phyloP scores from a whole-genome alignment of 768 basidiomycete species.

The Agaricus sinodeliciosus region DNA sequence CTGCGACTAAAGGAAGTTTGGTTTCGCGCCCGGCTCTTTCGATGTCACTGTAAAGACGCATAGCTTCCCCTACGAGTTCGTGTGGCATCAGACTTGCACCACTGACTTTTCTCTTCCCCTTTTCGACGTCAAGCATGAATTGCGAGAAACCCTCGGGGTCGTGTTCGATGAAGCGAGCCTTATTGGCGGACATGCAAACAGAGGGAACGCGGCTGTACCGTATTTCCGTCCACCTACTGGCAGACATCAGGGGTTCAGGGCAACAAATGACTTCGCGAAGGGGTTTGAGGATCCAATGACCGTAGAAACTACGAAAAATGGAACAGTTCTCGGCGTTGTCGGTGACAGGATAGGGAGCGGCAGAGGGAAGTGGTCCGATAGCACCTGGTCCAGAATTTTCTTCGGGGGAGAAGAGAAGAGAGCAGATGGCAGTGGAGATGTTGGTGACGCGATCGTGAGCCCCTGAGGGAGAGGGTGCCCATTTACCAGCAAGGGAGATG shows the following conservation, averaged over 20 bases:
- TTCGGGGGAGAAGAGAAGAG: constrained; percentile 38
- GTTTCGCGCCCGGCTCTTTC: background rate
- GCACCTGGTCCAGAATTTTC: constrained; percentile 24
- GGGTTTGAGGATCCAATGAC: constrained; percentile 52
- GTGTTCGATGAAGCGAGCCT: constrained; percentile 44
- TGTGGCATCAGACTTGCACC: constrained; percentile 68
- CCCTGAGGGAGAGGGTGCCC: constrained; percentile 56
- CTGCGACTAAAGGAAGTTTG: constrained; percentile 19
- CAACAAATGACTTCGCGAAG: constrained; percentile 39
- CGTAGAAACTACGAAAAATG: constrained; percentile 50
- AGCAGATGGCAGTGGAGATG: constrained; percentile 55
- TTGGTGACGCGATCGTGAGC: constrained; percentile 61
- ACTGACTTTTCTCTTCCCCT: constrained; percentile 48
- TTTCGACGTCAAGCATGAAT: constrained; percentile 52
- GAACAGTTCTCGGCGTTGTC: constrained; percentile 24
- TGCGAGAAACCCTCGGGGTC: constrained; percentile 52
- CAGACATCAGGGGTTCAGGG: constrained; percentile 59
- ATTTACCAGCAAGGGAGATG: constrained; percentile 59
- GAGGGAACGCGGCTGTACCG: constrained; percentile 54
- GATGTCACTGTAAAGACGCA: background rate
- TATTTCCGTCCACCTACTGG: constrained; percentile 52
- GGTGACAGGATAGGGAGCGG: constrained; percentile 1
- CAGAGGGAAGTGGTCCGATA: constrained; percentile 12
- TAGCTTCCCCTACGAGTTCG: constrained; percentile 41
- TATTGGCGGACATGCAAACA: constrained; percentile 55